Conservation (phyloP, 2,329 filamentous ascomycete genomes). For the Phyllosticta capitalensis region DNA sequence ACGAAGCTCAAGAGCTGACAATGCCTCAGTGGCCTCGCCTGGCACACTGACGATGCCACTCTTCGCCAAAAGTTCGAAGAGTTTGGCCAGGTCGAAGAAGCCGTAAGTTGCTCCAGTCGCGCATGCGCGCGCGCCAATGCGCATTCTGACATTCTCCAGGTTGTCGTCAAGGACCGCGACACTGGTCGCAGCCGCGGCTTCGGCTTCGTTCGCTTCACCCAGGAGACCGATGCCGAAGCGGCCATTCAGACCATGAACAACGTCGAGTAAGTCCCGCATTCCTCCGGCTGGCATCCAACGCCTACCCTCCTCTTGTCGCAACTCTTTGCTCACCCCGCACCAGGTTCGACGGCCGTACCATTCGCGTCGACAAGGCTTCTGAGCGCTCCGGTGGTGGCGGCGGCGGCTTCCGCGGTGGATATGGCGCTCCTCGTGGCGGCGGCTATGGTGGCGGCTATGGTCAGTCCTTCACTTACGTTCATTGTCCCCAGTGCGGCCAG, state of each 20-base stretch:
- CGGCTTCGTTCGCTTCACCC: conserved; percentile 84
- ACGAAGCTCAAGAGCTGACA: conserved; percentile 10
- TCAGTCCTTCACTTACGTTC: conserved; percentile 12
- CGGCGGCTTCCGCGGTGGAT: conserved; percentile 22
- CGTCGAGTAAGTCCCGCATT: conserved; percentile 59
- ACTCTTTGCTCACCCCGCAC: conserved; percentile 1
- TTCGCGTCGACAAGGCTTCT: conserved; percentile 92
- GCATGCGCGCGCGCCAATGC: background rate
- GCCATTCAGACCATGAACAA: conserved; percentile 79
- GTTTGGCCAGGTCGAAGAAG: conserved; percentile 86
- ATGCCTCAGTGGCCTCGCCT: conserved; percentile 75
- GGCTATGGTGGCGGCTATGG: conserved; percentile 20
- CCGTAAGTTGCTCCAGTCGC: conserved; percentile 45
- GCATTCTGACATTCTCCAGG: conserved; percentile 42
- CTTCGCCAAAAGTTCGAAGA: conserved; percentile 87
- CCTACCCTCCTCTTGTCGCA: background rate
- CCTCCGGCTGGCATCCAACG: background rate
- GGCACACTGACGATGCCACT: conserved; percentile 89
- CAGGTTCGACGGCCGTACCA: conserved; percentile 87
- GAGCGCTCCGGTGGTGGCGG: conserved; percentile 54
- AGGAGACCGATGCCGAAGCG: conserved; percentile 64
- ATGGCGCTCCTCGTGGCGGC: conserved; percentile 20
- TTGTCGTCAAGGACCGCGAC: conserved; percentile 95
- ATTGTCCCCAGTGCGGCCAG: background rate
- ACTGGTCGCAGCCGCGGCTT: conserved; percentile 95